Base-by-base conservation (phyloP, 1,284 basidiomycete species). In the Singerocomus rubriflavus region DNA sequence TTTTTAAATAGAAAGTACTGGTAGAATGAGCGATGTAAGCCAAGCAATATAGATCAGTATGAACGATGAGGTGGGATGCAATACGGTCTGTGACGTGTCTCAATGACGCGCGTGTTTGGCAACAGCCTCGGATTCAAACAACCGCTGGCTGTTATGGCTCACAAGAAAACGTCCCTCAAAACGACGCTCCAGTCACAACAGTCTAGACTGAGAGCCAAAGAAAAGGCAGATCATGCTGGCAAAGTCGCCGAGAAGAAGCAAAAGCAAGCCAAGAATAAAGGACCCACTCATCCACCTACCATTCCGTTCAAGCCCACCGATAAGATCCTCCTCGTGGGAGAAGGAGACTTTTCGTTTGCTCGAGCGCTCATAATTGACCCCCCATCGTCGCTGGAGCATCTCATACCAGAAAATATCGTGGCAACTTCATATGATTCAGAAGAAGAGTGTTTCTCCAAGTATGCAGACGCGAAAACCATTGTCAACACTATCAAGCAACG, bases 271-370 rank as follows among this genome's bases (percentile, higher is more conserved):
- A 60, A 51, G 50, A 40, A 38, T 53, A 45, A 70, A 63, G 51
- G 51, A 26, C 51, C 34, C 8, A 56, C 63, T 40, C 67, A 58
- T n/a, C 72, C 68, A 30, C 70, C 73, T 1, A 85, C 78, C 0
- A 73, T 89, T n/a, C 93, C 93, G 0, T 93, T 95, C 70, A 71
- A 68, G 5, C 61, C 77, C 0, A 84, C 82, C 27, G 92, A 98
- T 66, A 84, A 74, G 37, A 87, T 98, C 41, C 78, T 98, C 13
- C 79, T 98, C 33, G 75, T 98, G 44, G 95, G 96, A n/a, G 95
- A 98, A 73, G 92, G 91, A 26, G 94, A 98, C 68, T 98, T 99
- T 62, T 96, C 93, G 1, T 99, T 94, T 63, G 78, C 94, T 1
- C 81, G 81, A 21, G 85, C 93, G 8, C 76, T 98, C 7, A 70